These are phyloP conservation scores for Fusarium sarcochroum DNA, from an alignment of 2,329 filamentous ascomycete species.

Conservation along the genomic window DNA sequence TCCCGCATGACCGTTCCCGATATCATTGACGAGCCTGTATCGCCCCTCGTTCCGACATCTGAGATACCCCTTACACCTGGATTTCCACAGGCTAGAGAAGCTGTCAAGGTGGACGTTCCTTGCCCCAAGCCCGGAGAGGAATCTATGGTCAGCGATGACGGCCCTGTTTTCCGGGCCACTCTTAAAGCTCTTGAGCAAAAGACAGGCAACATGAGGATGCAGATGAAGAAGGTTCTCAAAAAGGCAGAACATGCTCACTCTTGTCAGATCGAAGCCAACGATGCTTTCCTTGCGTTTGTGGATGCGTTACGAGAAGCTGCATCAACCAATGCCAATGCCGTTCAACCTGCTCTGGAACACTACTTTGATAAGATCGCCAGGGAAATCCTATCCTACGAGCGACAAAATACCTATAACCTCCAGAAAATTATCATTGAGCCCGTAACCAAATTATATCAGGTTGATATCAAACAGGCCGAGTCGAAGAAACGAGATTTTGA, in stretches of 20 bases:
- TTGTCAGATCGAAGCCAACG: conserved; percentile 87
- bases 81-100: conserved; percentile 56
- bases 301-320: conserved; percentile 90
- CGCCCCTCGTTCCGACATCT: conserved; percentile 60
- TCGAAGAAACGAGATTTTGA: conserved; percentile 98
- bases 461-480: conserved; percentile 98
- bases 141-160: conserved; percentile 87
- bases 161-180: conserved; percentile 94
- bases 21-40: conserved; percentile 68
- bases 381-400: conserved; percentile 90
- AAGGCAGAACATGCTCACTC: conserved; percentile 90
- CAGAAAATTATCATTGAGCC: conserved; percentile 97
- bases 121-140: conserved; percentile 90
- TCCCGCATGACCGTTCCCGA: conserved; percentile 84
- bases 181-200: conserved; percentile 98
- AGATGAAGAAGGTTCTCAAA: conserved; percentile 97
- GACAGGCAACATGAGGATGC: conserved; percentile 91
- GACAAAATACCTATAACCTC: conserved; percentile 84
- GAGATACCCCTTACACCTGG: conserved; percentile 54
- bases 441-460: conserved; percentile 88
- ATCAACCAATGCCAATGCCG: conserved; percentile 91
- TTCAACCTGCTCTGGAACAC: conserved; percentile 96
- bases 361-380: conserved; percentile 98
- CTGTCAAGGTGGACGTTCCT: conserved; percentile 87
- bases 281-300: conserved; percentile 85